Evolutionary conservation across 208 protist genomes (phyloP).

Genomic region (Phytomonas sp.): DNA sequence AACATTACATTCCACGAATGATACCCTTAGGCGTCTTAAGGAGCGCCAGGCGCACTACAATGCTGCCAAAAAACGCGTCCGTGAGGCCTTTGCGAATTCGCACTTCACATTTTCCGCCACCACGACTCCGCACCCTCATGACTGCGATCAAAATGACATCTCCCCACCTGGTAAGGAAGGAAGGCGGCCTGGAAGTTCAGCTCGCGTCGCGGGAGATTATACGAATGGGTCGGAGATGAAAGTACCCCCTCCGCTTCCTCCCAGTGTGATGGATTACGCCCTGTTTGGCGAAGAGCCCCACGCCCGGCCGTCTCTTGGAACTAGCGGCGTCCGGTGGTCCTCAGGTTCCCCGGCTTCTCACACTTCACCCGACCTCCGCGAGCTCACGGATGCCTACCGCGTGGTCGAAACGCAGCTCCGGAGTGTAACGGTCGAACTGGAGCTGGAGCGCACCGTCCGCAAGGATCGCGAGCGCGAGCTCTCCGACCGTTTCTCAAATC

Average conservation of each 20-base stretch:
- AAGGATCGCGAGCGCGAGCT: conserved; percentile 46
- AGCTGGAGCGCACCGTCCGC: conserved; percentile 64
- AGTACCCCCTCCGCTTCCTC: neutral
- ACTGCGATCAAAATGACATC: neutral
- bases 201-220: neutral
- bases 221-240: neutral
- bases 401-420: conserved; percentile 43
- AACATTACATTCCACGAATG: conserved; percentile 40
- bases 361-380: neutral
- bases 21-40: conserved; percentile 39
- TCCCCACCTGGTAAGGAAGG: neutral
- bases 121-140: neutral
- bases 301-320: neutral
- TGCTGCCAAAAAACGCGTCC: conserved; percentile 14
- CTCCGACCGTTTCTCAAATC: conserved; percentile 20
- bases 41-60: conserved; percentile 27
- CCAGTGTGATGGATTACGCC: neutral
- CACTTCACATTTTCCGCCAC: neutral
- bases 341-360: neutral
- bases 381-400: neutral
- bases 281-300: neutral
- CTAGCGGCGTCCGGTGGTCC: neutral
- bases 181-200: neutral
- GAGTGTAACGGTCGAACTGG: conserved; percentile 47
- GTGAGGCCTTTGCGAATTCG: neutral